Conservation (phyloP, 768 basidiomycete genomes). For the Rhodosporidiobolus sp. region DNA sequence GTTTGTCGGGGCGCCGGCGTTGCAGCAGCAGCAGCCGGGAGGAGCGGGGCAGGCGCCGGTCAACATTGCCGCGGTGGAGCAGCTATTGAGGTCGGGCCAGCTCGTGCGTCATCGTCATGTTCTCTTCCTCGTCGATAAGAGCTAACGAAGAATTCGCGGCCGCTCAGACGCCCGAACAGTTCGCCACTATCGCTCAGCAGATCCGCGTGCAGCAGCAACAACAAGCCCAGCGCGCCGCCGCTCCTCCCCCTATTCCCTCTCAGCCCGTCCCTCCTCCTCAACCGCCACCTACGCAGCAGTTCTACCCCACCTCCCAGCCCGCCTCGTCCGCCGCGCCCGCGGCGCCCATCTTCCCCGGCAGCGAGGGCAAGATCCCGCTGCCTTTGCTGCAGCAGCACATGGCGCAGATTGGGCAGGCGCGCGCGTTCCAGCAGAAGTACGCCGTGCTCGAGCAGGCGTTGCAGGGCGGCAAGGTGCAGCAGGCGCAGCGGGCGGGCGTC, state of each 20-base stretch:
- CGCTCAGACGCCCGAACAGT: constrained; percentile 20
- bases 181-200: constrained; percentile 8
- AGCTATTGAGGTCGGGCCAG: constrained; percentile 22
- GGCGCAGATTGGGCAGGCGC: too few species aligned
- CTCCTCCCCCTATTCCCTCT: neutral
- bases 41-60: constrained; percentile 1
- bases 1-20: neutral
- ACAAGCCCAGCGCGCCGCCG: constrained; percentile 6
- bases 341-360: too few species aligned
- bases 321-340: too few species aligned
- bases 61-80: constrained; percentile 30
- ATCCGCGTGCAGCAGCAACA: constrained; percentile 23
- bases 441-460: too few species aligned
- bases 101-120: constrained; percentile 9
- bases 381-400: too few species aligned
- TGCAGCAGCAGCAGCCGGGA: constrained; percentile 9
- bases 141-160: neutral
- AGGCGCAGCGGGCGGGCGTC: too few species aligned
- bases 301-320: too few species aligned
- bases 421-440: too few species aligned
- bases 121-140: neutral
- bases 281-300: neutral
- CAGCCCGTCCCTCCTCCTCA: neutral
- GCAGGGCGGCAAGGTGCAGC: too few species aligned
- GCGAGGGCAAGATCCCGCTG: too few species aligned